Evolutionary conservation across 805 yeast genomes (phyloP).

Genomic region (Debaryomyces castellii): DNA sequence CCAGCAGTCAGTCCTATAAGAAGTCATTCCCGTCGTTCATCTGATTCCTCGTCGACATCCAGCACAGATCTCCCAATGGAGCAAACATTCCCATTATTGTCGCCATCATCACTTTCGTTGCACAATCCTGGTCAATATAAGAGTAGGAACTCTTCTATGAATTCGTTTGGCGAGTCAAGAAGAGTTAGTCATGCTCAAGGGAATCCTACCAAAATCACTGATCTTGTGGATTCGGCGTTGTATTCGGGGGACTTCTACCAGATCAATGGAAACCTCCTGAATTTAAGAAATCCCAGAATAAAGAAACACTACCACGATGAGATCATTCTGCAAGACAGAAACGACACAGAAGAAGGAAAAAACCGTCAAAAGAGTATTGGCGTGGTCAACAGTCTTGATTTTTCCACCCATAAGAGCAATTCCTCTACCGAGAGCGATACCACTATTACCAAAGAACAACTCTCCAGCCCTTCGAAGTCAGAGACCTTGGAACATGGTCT

Average conservation of each 20-base stretch:
- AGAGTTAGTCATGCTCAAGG: constrained; percentile 13
- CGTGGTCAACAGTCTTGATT: not conserved
- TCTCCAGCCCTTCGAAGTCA: not conserved
- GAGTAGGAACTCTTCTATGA: constrained; percentile 22
- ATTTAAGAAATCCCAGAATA: constrained; percentile 26
- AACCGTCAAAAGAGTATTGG: not conserved
- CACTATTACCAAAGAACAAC: not conserved
- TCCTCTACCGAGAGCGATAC: not conserved
- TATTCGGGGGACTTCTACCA: constrained; percentile 18
- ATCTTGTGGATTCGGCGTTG: constrained; percentile 25
- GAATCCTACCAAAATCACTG: constrained; percentile 19
- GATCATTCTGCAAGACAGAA: not conserved
- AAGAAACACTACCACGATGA: constrained; percentile 25
- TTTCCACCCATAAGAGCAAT: not conserved
- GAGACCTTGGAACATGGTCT: not conserved
- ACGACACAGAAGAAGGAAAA: not conserved
- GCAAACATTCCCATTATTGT: constrained; percentile 31
- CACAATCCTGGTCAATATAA: constrained; percentile 3
- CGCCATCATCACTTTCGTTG: constrained; percentile 24
- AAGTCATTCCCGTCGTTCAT: constrained; percentile 18
- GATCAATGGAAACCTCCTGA: constrained; percentile 16
- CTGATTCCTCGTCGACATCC: constrained; percentile 18
- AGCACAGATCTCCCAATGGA: constrained; percentile 21
- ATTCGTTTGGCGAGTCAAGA: constrained; percentile 20
- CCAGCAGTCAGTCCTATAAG: constrained; percentile 5